phyloP scores from a whole-genome alignment of 495 filamentous ascomycete genomes.

The Pyronema domesticum region DNA sequence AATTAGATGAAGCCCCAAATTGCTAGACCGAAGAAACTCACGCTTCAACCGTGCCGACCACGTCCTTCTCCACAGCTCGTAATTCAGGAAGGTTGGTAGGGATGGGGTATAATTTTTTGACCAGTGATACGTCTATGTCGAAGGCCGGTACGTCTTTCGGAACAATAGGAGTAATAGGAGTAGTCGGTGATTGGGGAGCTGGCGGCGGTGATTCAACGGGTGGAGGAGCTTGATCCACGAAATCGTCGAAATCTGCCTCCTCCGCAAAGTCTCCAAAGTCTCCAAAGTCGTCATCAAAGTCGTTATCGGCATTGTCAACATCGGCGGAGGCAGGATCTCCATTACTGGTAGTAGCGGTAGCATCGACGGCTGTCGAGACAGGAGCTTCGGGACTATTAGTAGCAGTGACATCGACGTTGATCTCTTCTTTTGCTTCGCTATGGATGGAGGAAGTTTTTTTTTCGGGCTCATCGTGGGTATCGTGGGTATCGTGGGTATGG shows the following conservation, averaged over 20 bases:
- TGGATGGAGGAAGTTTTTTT: background rate
- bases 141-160: conserved; percentile 16
- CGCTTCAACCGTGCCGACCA: conserved; percentile 32
- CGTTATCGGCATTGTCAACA: background rate
- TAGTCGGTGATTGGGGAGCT: conserved; percentile 10
- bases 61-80: conserved; percentile 15
- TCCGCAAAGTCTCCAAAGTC: conserved; percentile 35
- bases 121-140: conserved; percentile 25
- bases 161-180: conserved; percentile 23
- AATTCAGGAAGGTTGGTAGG: conserved; percentile 9
- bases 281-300: conserved; percentile 23
- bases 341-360: background rate
- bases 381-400: background rate
- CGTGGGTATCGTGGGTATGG: background rate
- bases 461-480: too few relatives aligned
- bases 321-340: background rate
- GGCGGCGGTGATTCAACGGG: conserved; percentile 5
- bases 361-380: background rate
- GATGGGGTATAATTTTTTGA: conserved; percentile 31
- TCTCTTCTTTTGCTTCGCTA: background rate
- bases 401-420: background rate
- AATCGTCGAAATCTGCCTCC: conserved; percentile 34
- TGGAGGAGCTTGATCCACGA: conserved; percentile 24
- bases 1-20: conserved; percentile 7
- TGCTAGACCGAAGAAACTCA: conserved; percentile 7